A percentile compares a stretch with the other conserved stretches of the same genome.
These are phyloP conservation scores for Talaromyces sp. DNA, from an alignment of 2,329 filamentous ascomycete species.

Conservation along the genomic window DNA sequence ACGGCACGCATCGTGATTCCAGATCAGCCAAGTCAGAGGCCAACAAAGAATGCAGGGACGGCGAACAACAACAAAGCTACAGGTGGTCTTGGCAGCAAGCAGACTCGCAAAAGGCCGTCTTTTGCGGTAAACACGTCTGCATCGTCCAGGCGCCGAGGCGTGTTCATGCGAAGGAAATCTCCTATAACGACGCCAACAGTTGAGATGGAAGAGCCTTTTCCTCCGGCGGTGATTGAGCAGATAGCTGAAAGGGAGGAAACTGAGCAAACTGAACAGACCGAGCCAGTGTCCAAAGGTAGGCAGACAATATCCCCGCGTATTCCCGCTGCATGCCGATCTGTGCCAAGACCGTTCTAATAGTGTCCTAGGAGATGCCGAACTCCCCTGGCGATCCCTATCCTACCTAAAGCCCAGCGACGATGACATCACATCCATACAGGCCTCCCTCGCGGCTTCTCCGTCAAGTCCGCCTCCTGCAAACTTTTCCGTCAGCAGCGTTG, in stretches of 20 bases:
- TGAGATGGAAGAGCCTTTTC: background rate
- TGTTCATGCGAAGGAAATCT: conserved; percentile 30
- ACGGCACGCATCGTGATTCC: conserved; percentile 29
- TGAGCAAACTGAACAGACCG: background rate
- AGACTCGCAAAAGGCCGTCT: conserved; percentile 24
- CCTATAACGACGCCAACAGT: conserved; percentile 14
- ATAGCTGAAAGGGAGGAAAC: background rate
- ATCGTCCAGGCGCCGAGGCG: conserved; percentile 27
- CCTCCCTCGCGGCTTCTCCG: background rate
- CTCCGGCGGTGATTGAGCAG: background rate
- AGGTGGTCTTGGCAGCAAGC: conserved; percentile 7
- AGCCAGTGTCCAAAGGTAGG: background rate
- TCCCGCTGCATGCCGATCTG: background rate
- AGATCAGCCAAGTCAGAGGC: conserved; percentile 15
- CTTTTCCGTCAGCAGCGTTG: conserved; percentile 14
- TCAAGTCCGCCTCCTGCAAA: conserved; percentile 11
- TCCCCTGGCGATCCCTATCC: conserved; percentile 7
- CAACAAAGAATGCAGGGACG: conserved; percentile 22
- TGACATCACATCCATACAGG: background rate
- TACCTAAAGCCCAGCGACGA: conserved; percentile 5
- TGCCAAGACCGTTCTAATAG: background rate
- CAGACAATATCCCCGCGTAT: no score
- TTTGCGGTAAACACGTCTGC: conserved; percentile 23
- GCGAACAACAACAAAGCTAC: background rate
- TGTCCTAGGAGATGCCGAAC: background rate